Evolutionary conservation across 1,139 yeast genomes (phyloP), one percentile per base, ranked within the genome.

Genomic region (Trichomonascaceae sp.): DNA sequence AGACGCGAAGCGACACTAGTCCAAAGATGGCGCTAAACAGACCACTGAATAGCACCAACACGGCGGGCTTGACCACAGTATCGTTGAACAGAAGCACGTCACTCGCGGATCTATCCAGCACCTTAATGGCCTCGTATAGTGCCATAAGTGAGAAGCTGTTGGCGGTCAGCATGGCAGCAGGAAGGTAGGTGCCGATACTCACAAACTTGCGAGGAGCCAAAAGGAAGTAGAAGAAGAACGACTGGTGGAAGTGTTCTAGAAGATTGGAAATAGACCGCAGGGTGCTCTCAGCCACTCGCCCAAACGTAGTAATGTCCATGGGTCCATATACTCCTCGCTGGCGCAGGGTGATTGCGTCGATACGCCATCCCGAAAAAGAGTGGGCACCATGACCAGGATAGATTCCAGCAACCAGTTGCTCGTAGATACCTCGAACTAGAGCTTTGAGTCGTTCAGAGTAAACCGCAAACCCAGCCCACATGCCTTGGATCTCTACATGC

Each of bases 291-390:
- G 85, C 71, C 3, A 87, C 67, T 52, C 98, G 69, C 3, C 98
- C 98, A 54, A 82, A 77, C 22, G 92, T 85, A 0, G 97, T 89
- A 33, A 89, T 75, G 58, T 89, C 97, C 32, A 66, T 66, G 3
- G 69, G 67, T 1, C 80, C 81, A 3, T 52, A 50, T 1, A 61
- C 62, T 1, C 77, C 79, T 20, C 57, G 58, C 0, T 93, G 96
- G 37, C 69, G 69, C 27, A 92, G 55, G 1, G 97, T 82, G 25
- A 89, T 59, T 0, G 97, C 79, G 56, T 89, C 97, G 38, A 92
- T 81, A 54, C 92, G 80, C 94, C 95, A 89, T 2, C 97, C 97
- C 33, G 93, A 78, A 53, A 89, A 89, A 9, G 87, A 84, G 52
- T 87, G 96, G 45, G 85, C 76, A 3, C 96, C 94, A 11, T 64